Percentiles rank a stretch among this genome's conserved stretches.
phyloP scores from a whole-genome alignment of 768 basidiomycete species.

The Xerocomellus intermedius region DNA sequence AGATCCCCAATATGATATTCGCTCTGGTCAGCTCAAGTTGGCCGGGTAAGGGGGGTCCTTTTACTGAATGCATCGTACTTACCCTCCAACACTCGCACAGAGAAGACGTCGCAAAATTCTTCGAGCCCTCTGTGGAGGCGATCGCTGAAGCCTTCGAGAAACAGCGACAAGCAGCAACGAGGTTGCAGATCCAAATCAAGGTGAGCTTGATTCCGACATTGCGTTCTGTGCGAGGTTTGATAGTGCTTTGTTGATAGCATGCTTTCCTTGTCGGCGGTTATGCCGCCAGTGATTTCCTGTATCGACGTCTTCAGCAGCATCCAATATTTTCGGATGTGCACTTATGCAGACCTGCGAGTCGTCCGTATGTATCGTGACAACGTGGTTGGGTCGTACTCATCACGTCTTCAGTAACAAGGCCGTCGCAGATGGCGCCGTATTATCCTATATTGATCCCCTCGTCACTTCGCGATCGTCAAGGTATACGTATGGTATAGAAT shows the following conservation, averaged over 20 bases:
- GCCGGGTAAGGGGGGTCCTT: conserved; percentile 30
- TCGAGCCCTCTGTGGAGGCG: conserved; percentile 41
- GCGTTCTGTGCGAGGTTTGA: background rate
- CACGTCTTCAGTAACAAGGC: conserved; percentile 38
- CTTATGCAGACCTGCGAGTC: conserved; percentile 47
- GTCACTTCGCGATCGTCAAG: conserved; percentile 45
- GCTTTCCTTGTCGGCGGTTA: conserved; percentile 55
- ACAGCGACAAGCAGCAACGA: conserved; percentile 21
- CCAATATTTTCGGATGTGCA: conserved; percentile 37
- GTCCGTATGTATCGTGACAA: conserved; percentile 39
- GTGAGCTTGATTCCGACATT: background rate
- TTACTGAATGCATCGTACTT: background rate
- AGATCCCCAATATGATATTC: conserved; percentile 35
- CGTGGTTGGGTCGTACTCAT: background rate
- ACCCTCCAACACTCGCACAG: conserved; percentile 15
- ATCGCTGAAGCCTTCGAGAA: conserved; percentile 35
- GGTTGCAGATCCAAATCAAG: conserved; percentile 28
- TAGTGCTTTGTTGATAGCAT: conserved; percentile 14
- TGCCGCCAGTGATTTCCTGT: conserved; percentile 48
- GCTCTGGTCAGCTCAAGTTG: conserved; percentile 37
- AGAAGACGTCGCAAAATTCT: conserved; percentile 37
- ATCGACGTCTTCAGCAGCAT: conserved; percentile 37
- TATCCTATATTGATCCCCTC: conserved; percentile 41
- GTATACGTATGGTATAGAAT: conserved; percentile 38
- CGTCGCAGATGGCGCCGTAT: conserved; percentile 48